phyloP scores from a whole-genome alignment of 176 grass and related monocot species.

The Coix lacrymajobi region DNA sequence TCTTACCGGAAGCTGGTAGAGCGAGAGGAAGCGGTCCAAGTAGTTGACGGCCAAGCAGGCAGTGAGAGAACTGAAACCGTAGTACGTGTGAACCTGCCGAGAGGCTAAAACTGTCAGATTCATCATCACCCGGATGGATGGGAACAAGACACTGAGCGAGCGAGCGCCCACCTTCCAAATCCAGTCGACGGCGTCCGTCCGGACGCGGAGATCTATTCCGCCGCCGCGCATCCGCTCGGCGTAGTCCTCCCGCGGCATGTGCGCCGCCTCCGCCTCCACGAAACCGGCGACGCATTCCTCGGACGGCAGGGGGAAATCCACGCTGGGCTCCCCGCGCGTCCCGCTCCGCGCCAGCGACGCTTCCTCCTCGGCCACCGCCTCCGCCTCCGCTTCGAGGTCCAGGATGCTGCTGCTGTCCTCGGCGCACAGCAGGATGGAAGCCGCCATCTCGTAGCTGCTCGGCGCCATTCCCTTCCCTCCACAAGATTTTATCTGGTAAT shows the following conservation, averaged over 20 bases:
- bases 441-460: conserved; percentile 67
- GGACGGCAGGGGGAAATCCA: conserved; percentile 55
- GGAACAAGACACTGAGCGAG: not conserved
- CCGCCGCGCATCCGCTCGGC: conserved; percentile 52
- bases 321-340: conserved; percentile 14
- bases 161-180: conserved; percentile 76
- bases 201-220: conserved; percentile 51
- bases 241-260: conserved; percentile 77
- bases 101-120: conserved; percentile 2
- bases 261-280: conserved; percentile 56
- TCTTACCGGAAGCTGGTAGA: conserved; percentile 78
- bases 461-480: conserved; percentile 34
- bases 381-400: conserved; percentile 42
- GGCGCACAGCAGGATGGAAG: conserved; percentile 84
- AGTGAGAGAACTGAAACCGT: conserved; percentile 66
- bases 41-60: conserved; percentile 72
- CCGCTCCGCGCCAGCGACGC: not conserved
- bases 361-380: not conserved
- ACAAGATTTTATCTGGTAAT: not conserved
- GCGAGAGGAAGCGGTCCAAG: conserved; percentile 95
- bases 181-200: conserved; percentile 73
- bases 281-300: conserved; percentile 61
- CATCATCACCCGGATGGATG: not conserved
- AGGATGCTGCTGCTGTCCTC: conserved; percentile 88
- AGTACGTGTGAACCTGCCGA: conserved; percentile 68